A percentile compares a stretch with the other conserved stretches of the same genome.
Conservation (phyloP, 345 rosid species). For the Aquilaria yunnanensis region DNA sequence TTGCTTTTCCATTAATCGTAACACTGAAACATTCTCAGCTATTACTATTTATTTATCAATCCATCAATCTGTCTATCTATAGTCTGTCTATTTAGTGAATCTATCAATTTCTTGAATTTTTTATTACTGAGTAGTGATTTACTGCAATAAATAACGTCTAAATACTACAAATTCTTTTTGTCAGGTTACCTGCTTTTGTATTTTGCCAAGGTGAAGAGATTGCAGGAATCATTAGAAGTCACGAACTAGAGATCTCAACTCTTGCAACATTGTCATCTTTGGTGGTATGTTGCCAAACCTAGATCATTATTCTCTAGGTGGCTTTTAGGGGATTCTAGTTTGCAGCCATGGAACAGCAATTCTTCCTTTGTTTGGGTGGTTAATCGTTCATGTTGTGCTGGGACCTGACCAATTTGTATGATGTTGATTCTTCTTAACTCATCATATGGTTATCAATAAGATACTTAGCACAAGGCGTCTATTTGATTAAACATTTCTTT, state of each 20-base stretch:
- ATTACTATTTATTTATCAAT: not conserved
- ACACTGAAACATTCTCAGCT: not conserved
- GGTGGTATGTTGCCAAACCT: slow-evolving; percentile 31
- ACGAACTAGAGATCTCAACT: slow-evolving; percentile 68
- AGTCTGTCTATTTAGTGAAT: no score
- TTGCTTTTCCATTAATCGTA: no score
- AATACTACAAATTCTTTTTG: not conserved
- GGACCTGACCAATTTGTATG: no score
- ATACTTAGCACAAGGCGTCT: not conserved
- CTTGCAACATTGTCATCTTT: slow-evolving; percentile 76
- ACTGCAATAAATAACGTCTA: slow-evolving; percentile 1
- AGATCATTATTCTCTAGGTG: no score
- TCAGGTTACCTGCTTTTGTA: slow-evolving; percentile 83
- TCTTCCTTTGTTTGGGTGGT: no score
- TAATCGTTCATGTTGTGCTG: no score
- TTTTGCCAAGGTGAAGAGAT: slow-evolving; percentile 61
- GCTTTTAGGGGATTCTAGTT: no score
- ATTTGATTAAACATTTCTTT: not conserved
- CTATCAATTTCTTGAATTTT: not conserved
- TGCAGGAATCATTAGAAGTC: slow-evolving; percentile 42
- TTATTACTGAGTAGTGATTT: not conserved
- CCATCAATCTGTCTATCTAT: not conserved
- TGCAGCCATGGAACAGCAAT: not conserved
- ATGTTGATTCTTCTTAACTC: not conserved
- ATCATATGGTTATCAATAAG: not conserved